Base-by-base conservation (phyloP, 2,329 filamentous ascomycete genomes). In the Pestalotiopsis sp. region DNA sequence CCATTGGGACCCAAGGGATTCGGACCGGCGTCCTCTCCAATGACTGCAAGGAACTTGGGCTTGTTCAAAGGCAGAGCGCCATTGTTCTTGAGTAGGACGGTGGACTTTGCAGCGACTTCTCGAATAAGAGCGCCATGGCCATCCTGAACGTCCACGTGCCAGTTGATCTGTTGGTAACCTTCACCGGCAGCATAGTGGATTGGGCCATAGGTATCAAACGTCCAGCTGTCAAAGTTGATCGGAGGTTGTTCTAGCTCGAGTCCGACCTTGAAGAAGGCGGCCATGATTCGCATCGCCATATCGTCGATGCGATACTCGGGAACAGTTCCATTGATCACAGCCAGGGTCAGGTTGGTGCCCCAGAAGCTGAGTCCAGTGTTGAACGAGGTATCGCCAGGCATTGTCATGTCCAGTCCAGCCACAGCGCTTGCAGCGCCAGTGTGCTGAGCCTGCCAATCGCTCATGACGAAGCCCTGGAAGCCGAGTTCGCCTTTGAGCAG, bases 171-270 rank as follows among this genome's bases (percentile, higher is more conserved):
- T 65, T 88, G 86, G 72, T 86, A 87, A 63, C 87, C 88, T 68
- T 90, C 83, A 26, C 87, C 79, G 13, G 87, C 91, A 10, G 85
- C 86, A 64, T 79, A 84, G 76, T 97, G 90, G 62, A 89, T 75
- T 68, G 88, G 91, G 57, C 91, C 92, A 72, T 87, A 92, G 0
- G 92, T 94, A 73, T 95, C 90, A 1, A 84, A 81, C 0, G 91
- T 93, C 95, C 95, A 98, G 4, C 94, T 94, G 73, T 91, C 91
- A 81, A 98, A 97, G 84, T 94, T 98, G 78, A 92, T 89, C 2
- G 83, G 81, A 0, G 80, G 78, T 64, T 84, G 78, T 4, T 79
- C 75, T 2, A 89, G 72, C 0, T 82, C 84, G 70, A 84, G 82
- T 64, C 88, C 88, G 48, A 90, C 88, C 79, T 91, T 91, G 82